A percentile compares a stretch with the other conserved stretches of the same genome.
Evolutionary conservation across 2,329 filamentous ascomycete species (phyloP).

Genomic region (Thielaviopsis musarum): DNA sequence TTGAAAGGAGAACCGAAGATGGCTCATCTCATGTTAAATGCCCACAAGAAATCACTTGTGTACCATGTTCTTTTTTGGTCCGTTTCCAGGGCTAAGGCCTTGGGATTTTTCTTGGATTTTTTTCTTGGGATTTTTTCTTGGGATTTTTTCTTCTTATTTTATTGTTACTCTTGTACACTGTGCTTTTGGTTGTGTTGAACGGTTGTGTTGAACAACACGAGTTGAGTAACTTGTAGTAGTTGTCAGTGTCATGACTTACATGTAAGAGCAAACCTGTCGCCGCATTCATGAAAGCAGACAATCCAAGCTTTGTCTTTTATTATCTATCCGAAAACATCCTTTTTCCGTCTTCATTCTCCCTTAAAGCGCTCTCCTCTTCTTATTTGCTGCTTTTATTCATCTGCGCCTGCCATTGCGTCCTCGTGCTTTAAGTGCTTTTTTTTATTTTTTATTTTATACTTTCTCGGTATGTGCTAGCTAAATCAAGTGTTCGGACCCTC

Average conservation of each 20-base stretch:
- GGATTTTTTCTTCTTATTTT: not conserved
- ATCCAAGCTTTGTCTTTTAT: not conserved
- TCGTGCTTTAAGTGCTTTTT: not conserved
- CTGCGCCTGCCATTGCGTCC: not conserved
- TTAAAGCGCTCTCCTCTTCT: not conserved
- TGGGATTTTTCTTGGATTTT: not conserved
- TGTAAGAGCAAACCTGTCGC: no score
- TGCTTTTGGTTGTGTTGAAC: no score
- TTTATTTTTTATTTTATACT: not conserved
- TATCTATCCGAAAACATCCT: not conserved
- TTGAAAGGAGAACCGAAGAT: not conserved
- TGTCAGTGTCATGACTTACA: no score
- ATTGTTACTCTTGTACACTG: not conserved
- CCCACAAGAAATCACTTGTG: not conserved
- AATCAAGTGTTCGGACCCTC: not conserved
- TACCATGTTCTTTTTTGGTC: not conserved
- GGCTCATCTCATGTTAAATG: not conserved
- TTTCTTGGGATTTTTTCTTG: not conserved
- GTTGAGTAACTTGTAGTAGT: no score
- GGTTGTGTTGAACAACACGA: no score
- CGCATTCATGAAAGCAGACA: no score
- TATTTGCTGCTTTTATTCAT: not conserved
- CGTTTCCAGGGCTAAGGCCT: not conserved
- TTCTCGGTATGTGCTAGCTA: not conserved
- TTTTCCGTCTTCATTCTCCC: not conserved